phyloP scores from a whole-genome alignment of 129 eudicot species.

The Apium graveolens region DNA sequence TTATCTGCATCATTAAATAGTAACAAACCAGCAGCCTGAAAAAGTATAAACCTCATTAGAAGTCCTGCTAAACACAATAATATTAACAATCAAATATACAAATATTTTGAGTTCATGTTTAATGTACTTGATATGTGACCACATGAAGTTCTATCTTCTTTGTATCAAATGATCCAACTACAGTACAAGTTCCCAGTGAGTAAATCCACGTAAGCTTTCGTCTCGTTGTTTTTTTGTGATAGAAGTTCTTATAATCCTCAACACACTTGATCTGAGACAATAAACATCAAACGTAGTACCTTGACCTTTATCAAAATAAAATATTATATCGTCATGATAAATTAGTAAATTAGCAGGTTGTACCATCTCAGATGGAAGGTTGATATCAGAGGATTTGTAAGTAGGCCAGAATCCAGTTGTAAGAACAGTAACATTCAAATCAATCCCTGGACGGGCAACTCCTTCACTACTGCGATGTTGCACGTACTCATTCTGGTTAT shows the following conservation, averaged over 20 bases:
- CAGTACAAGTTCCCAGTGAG: conserved; percentile 64
- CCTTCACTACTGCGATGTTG: conserved; percentile 39
- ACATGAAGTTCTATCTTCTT: conserved; percentile 76
- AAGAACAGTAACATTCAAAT: conserved; percentile 72
- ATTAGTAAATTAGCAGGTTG: neutral
- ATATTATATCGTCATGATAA: neutral
- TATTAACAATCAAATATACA: neutral
- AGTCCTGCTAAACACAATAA: neutral
- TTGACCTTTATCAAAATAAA: neutral
- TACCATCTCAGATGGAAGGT: conserved; percentile 83
- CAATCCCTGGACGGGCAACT: conserved; percentile 55
- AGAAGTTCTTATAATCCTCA: conserved; percentile 55
- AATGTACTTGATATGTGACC: conserved; percentile 67
- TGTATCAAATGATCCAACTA: conserved; percentile 60
- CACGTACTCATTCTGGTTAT: conserved; percentile 46
- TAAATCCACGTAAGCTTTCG: conserved; percentile 87
- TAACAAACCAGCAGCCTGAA: conserved; percentile 73
- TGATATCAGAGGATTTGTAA: conserved; percentile 67
- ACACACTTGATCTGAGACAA: conserved; percentile 59
- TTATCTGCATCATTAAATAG: conserved; percentile 65
- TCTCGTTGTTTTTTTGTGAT: conserved; percentile 48
- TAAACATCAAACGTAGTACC: neutral
- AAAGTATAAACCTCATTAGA: neutral
- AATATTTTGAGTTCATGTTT: neutral
- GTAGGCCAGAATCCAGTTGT: conserved; percentile 95